A percentile compares a stretch with the other conserved stretches of the same genome.
phyloP scores from a whole-genome alignment of 495 filamentous ascomycete genomes.

The Neurospora discreta region DNA sequence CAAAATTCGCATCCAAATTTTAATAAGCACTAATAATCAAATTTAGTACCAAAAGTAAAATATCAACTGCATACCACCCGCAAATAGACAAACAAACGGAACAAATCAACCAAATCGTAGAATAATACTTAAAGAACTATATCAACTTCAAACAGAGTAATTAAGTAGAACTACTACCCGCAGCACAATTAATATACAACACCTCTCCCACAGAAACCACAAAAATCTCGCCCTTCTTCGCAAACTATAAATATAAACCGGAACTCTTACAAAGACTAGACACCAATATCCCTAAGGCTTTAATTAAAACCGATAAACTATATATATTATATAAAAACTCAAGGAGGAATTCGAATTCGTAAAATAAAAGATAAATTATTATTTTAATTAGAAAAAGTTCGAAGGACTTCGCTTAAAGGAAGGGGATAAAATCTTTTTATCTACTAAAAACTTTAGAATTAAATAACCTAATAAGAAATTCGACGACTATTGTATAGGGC shows the following conservation, averaged over 20 bases:
- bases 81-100: constrained; percentile 1
- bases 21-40: too few species aligned
- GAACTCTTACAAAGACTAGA: not conserved
- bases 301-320: not conserved
- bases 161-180: not conserved
- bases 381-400: not conserved
- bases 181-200: not conserved
- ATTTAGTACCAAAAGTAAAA: too few species aligned
- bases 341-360: not conserved
- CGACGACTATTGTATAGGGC: too few species aligned
- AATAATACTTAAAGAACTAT: not conserved
- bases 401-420: not conserved
- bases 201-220: not conserved
- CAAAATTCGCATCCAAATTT: too few species aligned
- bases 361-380: not conserved
- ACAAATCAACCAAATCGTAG: not conserved
- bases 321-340: not conserved
- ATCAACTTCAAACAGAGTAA: not conserved
- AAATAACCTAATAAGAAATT: too few species aligned
- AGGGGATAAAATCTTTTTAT: not conserved
- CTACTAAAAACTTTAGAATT: too few species aligned
- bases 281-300: not conserved
- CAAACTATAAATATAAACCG: not conserved
- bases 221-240: not conserved
- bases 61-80: not conserved